Evolutionary conservation across 306 rosid species (phyloP), one percentile per base, ranked within the genome.

Genomic region (Quercus ilex): DNA sequence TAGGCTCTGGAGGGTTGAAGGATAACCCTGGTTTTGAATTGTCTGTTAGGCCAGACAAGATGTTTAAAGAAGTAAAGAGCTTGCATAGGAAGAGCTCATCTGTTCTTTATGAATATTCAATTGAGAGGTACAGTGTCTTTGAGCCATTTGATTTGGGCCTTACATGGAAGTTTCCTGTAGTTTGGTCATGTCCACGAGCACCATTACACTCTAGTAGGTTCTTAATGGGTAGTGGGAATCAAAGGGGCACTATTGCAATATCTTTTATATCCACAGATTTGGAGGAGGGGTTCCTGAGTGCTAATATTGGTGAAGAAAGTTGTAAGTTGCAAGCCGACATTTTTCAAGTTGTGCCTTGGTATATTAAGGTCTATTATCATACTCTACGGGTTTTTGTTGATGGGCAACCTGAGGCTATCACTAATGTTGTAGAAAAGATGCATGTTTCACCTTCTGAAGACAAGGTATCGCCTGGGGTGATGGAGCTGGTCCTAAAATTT

Each of bases 271-370:
- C 99, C 49, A 88, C 94, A 64, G 87, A 85, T 79, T 80, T 82
- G 83, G 83, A 81, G 41, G 85, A 76, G 82, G 77, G 59, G 70
- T 70, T 87, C 19, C 25, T 80, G 80, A 77, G 74, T 73, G 71
- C 80, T 33, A 78, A 77, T 83, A 63, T 23, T 52, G 77, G 78
- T 76, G 81, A 81, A 80, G 93, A 82, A 64, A 84, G 75, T 69
- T 95, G 96, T 89, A 83, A 74, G 43, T 87, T 95, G 77, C 90
- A 90, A 78, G 97, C 93, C 30, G 77, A 88, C 83, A 83, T 95
- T 69, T 94, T 95, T 80, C 99, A 95, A 86, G 92, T 95, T 79
- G 98, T 95, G 79, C 99, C 99, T 76, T 95, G 98, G 98, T 95
- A 95, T 77, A 82, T 93, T 68, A 95, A 93, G 89, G 99, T 91